A percentile compares a stretch with the other conserved stretches of the same genome.
Conservation (phyloP, 1,284 basidiomycete species). For the Ceratobasidium sp. region DNA sequence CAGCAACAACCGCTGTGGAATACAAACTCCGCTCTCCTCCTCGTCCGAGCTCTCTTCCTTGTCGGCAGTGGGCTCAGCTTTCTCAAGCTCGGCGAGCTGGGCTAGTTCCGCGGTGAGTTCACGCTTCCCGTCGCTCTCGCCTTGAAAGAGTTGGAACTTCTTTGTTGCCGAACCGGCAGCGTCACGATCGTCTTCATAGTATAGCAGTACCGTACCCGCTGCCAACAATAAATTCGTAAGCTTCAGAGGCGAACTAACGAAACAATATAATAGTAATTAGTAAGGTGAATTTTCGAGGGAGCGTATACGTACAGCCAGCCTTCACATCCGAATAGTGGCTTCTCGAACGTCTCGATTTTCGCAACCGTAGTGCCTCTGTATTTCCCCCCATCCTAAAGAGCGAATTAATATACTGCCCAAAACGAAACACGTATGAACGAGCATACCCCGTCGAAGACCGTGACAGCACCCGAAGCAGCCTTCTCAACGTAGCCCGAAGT, state of each 20-base stretch:
- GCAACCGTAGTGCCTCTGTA: slow-evolving; percentile 8
- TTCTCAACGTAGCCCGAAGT: not conserved
- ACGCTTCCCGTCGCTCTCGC: slow-evolving; percentile 19
- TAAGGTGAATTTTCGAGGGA: too few relatives aligned
- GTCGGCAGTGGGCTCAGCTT: not conserved
- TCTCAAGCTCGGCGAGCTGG: slow-evolving; percentile 14
- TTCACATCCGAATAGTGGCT: slow-evolving; percentile 30
- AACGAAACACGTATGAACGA: too few relatives aligned
- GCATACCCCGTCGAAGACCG: slow-evolving; percentile 26
- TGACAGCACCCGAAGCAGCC: not conserved
- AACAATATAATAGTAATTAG: not conserved
- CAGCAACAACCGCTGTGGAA: slow-evolving; percentile 7
- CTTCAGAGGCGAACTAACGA: slow-evolving; percentile 23
- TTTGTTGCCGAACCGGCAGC: not conserved
- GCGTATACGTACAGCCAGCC: slow-evolving; percentile 38
- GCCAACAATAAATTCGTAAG: slow-evolving; percentile 22
- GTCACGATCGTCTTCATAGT: slow-evolving; percentile 15
- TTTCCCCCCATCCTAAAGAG: not conserved
- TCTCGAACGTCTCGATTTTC: slow-evolving; percentile 12
- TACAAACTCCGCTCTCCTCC: not conserved
- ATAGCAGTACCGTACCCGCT: not conserved
- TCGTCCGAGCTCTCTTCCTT: not conserved
- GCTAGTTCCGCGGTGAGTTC: not conserved
- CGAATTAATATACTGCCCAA: too few relatives aligned
- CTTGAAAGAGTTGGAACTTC: slow-evolving; percentile 26